Conservation (phyloP, 495 filamentous ascomycete genomes). For the Poronia punctata region DNA sequence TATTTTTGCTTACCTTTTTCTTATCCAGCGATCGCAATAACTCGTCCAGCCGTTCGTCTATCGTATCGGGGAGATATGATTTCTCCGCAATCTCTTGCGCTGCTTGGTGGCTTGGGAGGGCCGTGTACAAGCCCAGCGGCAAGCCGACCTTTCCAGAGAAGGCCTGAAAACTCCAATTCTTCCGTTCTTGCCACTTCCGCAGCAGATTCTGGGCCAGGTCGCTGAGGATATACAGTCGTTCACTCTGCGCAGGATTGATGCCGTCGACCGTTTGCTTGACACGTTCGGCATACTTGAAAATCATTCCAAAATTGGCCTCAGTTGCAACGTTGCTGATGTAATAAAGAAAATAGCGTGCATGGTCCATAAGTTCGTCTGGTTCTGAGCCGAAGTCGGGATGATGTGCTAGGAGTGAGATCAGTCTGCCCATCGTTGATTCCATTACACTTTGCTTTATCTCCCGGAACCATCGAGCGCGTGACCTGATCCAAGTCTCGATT, state of each 20-base stretch:
- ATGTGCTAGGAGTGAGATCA: conserved; percentile 83
- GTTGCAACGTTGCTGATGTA: conserved; percentile 79
- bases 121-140: conserved; percentile 67
- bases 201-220: conserved; percentile 82
- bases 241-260: conserved; percentile 50
- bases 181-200: conserved; percentile 71
- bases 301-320: conserved; percentile 76
- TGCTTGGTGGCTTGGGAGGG: conserved; percentile 65
- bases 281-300: conserved; percentile 87
- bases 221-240: conserved; percentile 77
- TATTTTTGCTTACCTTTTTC: conserved; percentile 40
- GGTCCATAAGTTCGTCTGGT: conserved; percentile 65
- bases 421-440: conserved; percentile 77
- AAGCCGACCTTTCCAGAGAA: conserved; percentile 76
- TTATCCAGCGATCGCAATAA: conserved; percentile 48
- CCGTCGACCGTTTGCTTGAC: conserved; percentile 86
- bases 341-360: conserved; percentile 79
- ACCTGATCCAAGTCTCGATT: conserved; percentile 81
- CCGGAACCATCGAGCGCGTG: conserved; percentile 54
- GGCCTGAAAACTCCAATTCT: conserved; percentile 70
- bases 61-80: conserved; percentile 72
- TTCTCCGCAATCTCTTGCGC: conserved; percentile 79
- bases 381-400: conserved; percentile 81
- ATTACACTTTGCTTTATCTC: conserved; percentile 55
- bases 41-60: conserved; percentile 70